Evolutionary conservation across 805 yeast genomes (phyloP), one percentile per base, ranked within the genome.

Genomic region (Blastobotrys robertii): DNA sequence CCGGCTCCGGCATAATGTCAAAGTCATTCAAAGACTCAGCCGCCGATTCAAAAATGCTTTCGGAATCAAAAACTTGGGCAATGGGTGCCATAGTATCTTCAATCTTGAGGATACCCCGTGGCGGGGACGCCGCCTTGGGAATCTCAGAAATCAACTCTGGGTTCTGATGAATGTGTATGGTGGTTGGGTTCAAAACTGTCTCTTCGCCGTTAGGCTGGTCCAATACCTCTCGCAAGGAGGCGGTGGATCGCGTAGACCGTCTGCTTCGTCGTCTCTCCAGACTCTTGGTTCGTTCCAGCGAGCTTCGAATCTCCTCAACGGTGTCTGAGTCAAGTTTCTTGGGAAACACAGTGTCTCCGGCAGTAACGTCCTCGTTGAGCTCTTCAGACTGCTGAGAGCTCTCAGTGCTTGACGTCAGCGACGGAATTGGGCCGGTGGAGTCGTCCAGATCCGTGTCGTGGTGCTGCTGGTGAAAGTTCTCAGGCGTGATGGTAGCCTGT

Each of bases 321-420:
- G 56, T 53, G 11, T 49, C 41, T 4, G 51, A 48, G 35, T 59
- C 64, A 28, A 60, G 51, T n/a, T 49, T 51, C 45, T 55, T 56
- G 8, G 64, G 64, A 47, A 59, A 59, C n/a, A 59, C 55, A 4
- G 63, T 59, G 31, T 58, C 62, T 10, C 56, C 58, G 4, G 55
- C 54, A 8, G 46, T 37, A 19, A 46, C 41, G 25, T 51, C 58
- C 8, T 47, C 48, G 5, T 42, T 37, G 6, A 37, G 49, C 9
- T 44, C 46, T 5, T 31, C 42, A 14, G 12, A 32, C n/a, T 31
- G 30, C 35, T 43, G 12, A 16, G 39, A 38, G 31, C 46, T 37
- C 15, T 42, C 45, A 12, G 42, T 30, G 15, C 45, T 40, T 13
- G 48, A 46, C 1, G 51, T 46, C 25, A 48, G 37, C 8, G 51